phyloP scores from a whole-genome alignment of 2,329 filamentous ascomycete species.

The Xylariaceae sp. region DNA sequence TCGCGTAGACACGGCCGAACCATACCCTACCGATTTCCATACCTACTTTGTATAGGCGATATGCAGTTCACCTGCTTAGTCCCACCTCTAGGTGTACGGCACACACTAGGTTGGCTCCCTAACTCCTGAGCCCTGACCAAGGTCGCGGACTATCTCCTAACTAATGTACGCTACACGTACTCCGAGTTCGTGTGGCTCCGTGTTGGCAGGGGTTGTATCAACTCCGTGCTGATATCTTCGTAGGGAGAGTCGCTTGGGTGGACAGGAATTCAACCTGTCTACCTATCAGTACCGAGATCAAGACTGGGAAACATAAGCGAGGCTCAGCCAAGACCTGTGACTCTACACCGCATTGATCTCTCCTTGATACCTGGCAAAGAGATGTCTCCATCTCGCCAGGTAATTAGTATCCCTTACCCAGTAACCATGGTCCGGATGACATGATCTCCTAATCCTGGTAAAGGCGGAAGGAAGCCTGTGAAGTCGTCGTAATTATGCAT shows the following conservation, averaged over 20 bases:
- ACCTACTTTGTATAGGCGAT: too few relatives aligned
- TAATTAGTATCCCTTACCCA: too few relatives aligned
- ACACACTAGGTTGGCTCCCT: too few relatives aligned
- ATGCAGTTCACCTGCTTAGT: too few relatives aligned
- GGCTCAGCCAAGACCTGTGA: neutral
- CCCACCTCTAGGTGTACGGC: too few relatives aligned
- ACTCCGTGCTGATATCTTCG: neutral
- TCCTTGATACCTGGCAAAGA: neutral
- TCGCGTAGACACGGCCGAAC: too few relatives aligned
- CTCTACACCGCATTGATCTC: neutral
- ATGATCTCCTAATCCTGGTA: too few relatives aligned
- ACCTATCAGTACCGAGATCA: neutral
- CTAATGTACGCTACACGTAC: neutral
- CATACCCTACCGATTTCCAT: too few relatives aligned
- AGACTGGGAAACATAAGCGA: too few relatives aligned
- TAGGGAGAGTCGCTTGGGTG: neutral
- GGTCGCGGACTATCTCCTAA: neutral
- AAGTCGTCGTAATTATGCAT: neutral
- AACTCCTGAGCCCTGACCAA: too few relatives aligned
- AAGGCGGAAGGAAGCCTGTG: too few relatives aligned
- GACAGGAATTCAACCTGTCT: neutral
- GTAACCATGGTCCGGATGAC: too few relatives aligned
- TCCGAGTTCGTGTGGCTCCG: neutral
- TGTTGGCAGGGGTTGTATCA: neutral
- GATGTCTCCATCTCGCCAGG: neutral